Conservation (phyloP, 2,329 filamentous ascomycete species). For the Hymenoscyphus repandus region DNA sequence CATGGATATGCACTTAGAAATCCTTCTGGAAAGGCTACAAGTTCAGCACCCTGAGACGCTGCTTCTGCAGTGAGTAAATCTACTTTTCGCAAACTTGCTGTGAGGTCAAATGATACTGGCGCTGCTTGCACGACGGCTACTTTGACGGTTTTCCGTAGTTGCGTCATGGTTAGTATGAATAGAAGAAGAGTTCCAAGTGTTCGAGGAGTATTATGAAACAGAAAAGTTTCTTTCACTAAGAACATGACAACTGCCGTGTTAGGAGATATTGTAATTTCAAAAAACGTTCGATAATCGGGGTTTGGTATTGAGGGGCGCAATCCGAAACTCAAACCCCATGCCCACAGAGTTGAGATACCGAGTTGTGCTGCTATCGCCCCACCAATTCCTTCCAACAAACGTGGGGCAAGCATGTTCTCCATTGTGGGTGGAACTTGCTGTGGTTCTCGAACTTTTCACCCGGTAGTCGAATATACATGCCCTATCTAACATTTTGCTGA, state of each 20-base stretch:
- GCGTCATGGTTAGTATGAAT: slow-evolving; percentile 12
- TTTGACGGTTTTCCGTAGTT: slow-evolving; percentile 28
- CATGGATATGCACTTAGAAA: slow-evolving; percentile 40
- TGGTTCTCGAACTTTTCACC: too few species aligned
- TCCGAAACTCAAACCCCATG: too few species aligned
- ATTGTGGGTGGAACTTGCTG: too few species aligned
- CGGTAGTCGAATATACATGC: too few species aligned
- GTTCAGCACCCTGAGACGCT: slow-evolving; percentile 33
- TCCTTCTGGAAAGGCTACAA: slow-evolving; percentile 38
- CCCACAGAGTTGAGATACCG: too few species aligned
- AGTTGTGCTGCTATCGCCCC: too few species aligned
- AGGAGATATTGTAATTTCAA: too few species aligned
- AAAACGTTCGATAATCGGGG: too few species aligned
- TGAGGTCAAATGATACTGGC: slow-evolving; percentile 36
- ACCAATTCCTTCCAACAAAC: too few species aligned
- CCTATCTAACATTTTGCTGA: too few species aligned
- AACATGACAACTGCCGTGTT: background rate
- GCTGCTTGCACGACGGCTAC: slow-evolving; percentile 38
- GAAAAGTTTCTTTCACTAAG: background rate
- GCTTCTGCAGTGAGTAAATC: slow-evolving; percentile 33
- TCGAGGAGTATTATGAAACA: background rate
- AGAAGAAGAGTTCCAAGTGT: background rate
- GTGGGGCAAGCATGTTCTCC: too few species aligned
- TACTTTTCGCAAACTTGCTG: slow-evolving; percentile 34
- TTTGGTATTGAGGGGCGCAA: too few species aligned